Percentiles rank a stretch among this genome's conserved stretches.
Conservation (phyloP, 768 basidiomycete species). For the Mycena latifolia region DNA sequence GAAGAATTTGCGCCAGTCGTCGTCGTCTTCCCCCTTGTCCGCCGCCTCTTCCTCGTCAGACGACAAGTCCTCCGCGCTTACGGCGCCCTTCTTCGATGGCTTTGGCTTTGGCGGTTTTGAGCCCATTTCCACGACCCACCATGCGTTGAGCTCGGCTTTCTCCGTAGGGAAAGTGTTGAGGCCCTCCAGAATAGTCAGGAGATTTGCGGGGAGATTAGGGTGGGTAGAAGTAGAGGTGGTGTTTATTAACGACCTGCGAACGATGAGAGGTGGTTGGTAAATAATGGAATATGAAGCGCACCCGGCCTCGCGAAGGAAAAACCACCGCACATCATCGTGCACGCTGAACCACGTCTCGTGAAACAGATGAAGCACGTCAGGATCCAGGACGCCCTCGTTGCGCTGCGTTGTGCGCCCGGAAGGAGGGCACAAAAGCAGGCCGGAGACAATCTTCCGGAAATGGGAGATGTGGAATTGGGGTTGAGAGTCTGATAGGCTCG, state of each 20-base stretch:
- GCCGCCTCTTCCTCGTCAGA: conserved; percentile 48
- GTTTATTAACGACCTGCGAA: conserved; percentile 47
- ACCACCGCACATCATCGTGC: conserved; percentile 89
- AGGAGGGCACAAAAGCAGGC: conserved; percentile 71
- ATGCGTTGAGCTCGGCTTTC: conserved; percentile 74
- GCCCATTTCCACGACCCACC: conserved; percentile 83
- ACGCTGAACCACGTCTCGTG: conserved; percentile 81
- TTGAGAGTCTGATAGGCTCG: conserved; percentile 58
- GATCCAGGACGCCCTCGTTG: conserved; percentile 56
- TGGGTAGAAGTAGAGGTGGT: conserved; percentile 45
- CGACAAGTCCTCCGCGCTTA: conserved; percentile 41
- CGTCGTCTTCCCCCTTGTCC: conserved; percentile 48
- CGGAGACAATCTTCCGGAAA: conserved; percentile 73
- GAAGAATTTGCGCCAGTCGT: conserved; percentile 90
- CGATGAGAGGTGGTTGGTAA: conserved; percentile 4
- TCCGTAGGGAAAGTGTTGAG: conserved; percentile 83
- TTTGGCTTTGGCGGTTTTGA: conserved; percentile 66
- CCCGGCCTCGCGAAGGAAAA: conserved; percentile 87
- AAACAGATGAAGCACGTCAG: conserved; percentile 74
- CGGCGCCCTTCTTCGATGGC: conserved; percentile 50
- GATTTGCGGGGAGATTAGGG: conserved; percentile 56
- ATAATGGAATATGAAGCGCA: conserved; percentile 46
- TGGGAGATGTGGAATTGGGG: conserved; percentile 78
- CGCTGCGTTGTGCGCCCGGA: conserved; percentile 49
- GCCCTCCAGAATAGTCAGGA: conserved; percentile 75